Percentiles rank a stretch among this genome's conserved stretches.
These are phyloP conservation scores for Penicillium sp. DNA, from an alignment of 2,329 filamentous ascomycete species.

Conservation along the genomic window DNA sequence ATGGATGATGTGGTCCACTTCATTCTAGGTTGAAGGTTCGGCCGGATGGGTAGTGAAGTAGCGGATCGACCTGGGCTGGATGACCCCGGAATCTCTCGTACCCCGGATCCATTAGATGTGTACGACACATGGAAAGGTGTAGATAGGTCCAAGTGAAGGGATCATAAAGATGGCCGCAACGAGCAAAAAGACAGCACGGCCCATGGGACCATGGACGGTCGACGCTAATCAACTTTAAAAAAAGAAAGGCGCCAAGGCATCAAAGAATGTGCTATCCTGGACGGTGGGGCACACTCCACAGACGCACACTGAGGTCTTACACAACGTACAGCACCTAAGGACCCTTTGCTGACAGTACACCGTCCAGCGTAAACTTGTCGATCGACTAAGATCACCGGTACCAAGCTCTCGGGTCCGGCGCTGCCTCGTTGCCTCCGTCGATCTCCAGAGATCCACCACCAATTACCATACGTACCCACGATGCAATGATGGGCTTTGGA, in stretches of 20 bases:
- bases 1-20: not conserved
- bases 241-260: not conserved
- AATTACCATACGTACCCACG: not conserved
- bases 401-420: not conserved
- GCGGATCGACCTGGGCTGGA: not conserved
- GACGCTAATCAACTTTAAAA: conserved; percentile 12
- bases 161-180: not conserved
- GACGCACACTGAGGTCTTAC: no score
- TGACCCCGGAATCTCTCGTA: not conserved
- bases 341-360: not conserved
- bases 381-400: conserved; percentile 1
- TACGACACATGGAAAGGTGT: not conserved
- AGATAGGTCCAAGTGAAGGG: not conserved
- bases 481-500: not conserved
- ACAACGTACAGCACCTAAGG: not conserved
- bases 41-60: not conserved
- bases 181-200: conserved; percentile 12
- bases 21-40: not conserved
- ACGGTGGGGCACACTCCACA: conserved; percentile 1
- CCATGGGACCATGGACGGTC: conserved; percentile 5
- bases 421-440: not conserved
- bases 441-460: not conserved
- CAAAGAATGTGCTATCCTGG: conserved; percentile 16
- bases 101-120: not conserved
- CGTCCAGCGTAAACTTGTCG: not conserved